Evolutionary conservation across 1,284 basidiomycete species (phyloP).

Genomic region (Ganoderma resinaceum): DNA sequence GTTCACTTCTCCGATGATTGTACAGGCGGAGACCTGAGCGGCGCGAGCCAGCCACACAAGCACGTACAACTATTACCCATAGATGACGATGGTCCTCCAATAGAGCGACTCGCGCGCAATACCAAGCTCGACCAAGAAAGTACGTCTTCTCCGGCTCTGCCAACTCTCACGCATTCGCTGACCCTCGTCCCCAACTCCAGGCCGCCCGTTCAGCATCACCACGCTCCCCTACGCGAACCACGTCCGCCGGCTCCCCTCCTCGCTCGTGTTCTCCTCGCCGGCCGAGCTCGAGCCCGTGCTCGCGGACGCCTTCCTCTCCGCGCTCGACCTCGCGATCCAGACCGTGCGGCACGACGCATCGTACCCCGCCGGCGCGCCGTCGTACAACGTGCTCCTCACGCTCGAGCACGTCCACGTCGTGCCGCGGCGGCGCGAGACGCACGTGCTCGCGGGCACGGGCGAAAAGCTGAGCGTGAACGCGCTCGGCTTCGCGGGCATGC

Average conservation of each 20-base stretch:
- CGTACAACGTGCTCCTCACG: constrained; percentile 87
- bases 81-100: constrained; percentile 69
- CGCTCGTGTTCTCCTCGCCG: constrained; percentile 51
- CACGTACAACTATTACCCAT: constrained; percentile 85
- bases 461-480: constrained; percentile 77
- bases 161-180: neutral
- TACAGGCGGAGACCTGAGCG: constrained; percentile 78
- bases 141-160: constrained; percentile 40
- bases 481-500: constrained; percentile 86
- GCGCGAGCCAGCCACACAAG: constrained; percentile 89
- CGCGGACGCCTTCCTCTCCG: constrained; percentile 70
- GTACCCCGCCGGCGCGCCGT: constrained; percentile 67
- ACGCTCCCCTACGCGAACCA: constrained; percentile 77
- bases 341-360: constrained; percentile 71
- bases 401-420: constrained; percentile 85
- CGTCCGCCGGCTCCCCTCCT: constrained; percentile 67
- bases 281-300: constrained; percentile 63
- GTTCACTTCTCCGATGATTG: neutral
- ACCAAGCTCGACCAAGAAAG: constrained; percentile 66
- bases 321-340: constrained; percentile 82
- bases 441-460: constrained; percentile 57
- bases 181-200: neutral
- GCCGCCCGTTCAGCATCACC: constrained; percentile 11
- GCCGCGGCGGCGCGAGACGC: constrained; percentile 69
- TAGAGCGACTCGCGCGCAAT: constrained; percentile 72